phyloP scores from a whole-genome alignment of 257 asterid species.

The Scutellaria galericulata region DNA sequence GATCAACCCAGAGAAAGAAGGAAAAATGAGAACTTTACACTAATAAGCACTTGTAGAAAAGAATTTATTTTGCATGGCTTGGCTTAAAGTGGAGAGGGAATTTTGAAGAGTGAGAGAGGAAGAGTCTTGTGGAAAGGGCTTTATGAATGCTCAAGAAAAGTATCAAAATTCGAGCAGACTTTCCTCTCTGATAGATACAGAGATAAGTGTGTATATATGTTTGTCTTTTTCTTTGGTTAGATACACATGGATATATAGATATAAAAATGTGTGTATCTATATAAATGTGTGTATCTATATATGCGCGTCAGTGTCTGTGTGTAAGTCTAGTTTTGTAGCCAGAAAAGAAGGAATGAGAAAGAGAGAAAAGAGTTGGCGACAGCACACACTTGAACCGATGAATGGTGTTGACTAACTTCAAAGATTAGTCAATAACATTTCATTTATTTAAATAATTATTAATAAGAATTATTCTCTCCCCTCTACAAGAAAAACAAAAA shows the following conservation, averaged over 20 bases:
- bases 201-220: constrained; percentile 1
- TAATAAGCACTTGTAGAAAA: constrained; percentile 4
- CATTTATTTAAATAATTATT: neutral
- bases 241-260: neutral
- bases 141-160: constrained; percentile 44
- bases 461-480: neutral
- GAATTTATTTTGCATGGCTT: constrained; percentile 38
- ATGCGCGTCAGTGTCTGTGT: neutral
- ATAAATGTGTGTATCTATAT: neutral
- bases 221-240: neutral
- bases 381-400: neutral
- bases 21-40: constrained; percentile 6
- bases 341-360: constrained; percentile 15
- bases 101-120: constrained; percentile 20
- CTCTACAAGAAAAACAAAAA: no score
- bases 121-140: constrained; percentile 15
- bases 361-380: constrained; percentile 31
- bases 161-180: constrained; percentile 29
- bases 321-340: neutral
- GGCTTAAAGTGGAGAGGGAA: constrained; percentile 30
- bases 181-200: neutral
- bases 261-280: neutral
- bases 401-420: neutral
- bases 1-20: constrained; percentile 19
- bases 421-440: constrained; percentile 3